Evolutionary conservation across 352 stramenopile species (phyloP).

Genomic region (Phytophthora pseudosyringae): DNA sequence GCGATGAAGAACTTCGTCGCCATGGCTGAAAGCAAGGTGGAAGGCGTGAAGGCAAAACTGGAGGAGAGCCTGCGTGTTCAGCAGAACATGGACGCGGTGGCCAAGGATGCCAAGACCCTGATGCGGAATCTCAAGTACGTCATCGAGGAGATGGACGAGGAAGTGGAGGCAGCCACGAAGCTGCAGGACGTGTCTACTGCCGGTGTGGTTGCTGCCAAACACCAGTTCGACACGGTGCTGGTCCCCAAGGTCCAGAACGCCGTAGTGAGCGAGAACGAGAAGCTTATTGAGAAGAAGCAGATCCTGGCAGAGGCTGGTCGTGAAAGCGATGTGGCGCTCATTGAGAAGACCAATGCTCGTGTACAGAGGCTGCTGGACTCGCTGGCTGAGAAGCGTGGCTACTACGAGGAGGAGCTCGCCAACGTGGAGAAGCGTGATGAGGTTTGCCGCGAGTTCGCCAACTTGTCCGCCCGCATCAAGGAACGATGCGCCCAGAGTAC

Average conservation of each 20-base stretch:
- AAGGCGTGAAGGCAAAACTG: conserved; percentile 64
- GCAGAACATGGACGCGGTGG: conserved; percentile 78
- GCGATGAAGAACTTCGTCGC: conserved; percentile 79
- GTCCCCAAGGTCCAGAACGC: conserved; percentile 77
- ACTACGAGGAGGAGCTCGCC: conserved; percentile 76
- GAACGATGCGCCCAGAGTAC: conserved; percentile 77
- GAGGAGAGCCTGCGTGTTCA: conserved; percentile 65
- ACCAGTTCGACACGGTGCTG: conserved; percentile 71
- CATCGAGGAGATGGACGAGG: conserved; percentile 90
- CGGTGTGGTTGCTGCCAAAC: conserved; percentile 68
- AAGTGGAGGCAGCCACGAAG: conserved; percentile 80
- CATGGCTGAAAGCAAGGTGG: conserved; percentile 75
- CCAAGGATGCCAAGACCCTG: conserved; percentile 86
- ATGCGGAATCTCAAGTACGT: conserved; percentile 91
- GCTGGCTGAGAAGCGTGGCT: conserved; percentile 74
- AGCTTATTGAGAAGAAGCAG: conserved; percentile 83
- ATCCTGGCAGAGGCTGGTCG: conserved; percentile 66
- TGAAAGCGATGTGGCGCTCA: conserved; percentile 63
- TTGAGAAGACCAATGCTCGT: conserved; percentile 77
- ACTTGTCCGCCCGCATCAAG: conserved; percentile 76
- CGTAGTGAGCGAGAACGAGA: conserved; percentile 79
- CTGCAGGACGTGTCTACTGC: conserved; percentile 75
- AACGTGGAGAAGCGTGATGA: conserved; percentile 82
- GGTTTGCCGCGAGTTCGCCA: conserved; percentile 78
- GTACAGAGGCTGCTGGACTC: conserved; percentile 73